These are phyloP conservation scores for Rhynchosporium agropyri DNA, from an alignment of 2,329 filamentous ascomycete genomes.

Conservation along the genomic window DNA sequence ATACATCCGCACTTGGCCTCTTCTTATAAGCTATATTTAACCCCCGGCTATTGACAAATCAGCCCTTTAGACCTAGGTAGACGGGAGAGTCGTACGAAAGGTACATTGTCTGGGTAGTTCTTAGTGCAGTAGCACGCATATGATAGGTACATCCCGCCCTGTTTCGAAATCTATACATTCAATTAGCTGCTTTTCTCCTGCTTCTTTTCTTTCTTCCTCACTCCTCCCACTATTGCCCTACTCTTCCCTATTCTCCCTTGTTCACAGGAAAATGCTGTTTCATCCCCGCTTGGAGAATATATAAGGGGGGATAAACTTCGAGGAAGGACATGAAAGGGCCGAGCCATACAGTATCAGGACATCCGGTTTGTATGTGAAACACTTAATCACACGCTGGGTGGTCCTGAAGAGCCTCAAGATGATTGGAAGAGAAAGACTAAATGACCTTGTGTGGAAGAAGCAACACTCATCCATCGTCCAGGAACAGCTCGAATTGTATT, in stretches of 20 bases:
- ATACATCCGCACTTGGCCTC: neutral
- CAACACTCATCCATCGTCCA: conserved; percentile 11
- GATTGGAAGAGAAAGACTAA: neutral
- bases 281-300: neutral
- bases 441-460: neutral
- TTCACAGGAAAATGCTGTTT: neutral
- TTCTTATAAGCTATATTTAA: too few species aligned
- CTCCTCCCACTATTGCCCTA: neutral
- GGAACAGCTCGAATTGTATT: neutral
- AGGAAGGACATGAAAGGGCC: conserved; percentile 24
- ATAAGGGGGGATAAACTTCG: conserved; percentile 22
- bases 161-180: neutral
- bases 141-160: neutral
- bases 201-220: too few species aligned
- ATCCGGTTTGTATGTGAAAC: conserved; percentile 30
- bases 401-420: conserved; percentile 31
- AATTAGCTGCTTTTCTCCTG: neutral
- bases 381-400: conserved; percentile 20
- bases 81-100: too few species aligned
- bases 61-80: too few species aligned
- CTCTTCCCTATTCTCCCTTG: neutral
- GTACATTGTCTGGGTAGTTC: too few species aligned
- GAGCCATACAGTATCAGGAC: conserved; percentile 19
- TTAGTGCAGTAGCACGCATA: neutral
- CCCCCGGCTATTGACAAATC: too few species aligned